A percentile compares a stretch with the other conserved stretches of the same genome.
Evolutionary conservation across 805 yeast species (phyloP).

Genomic region (Myxozyma nipponensis): DNA sequence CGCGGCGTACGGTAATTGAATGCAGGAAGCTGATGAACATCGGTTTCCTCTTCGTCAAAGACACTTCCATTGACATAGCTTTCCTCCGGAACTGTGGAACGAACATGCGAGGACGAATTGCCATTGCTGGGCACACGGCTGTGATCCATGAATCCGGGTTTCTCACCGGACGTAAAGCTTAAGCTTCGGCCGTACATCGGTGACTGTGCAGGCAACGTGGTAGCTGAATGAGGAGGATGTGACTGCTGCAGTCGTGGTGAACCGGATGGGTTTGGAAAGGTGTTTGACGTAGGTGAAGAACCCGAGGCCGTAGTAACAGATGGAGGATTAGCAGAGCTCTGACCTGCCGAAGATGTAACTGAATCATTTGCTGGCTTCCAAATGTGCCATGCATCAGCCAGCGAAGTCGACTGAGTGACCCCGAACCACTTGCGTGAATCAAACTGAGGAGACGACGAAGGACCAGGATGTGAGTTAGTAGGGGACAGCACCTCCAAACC

Average conservation of each 20-base stretch:
- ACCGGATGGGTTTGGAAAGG: not conserved
- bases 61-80: constrained; percentile 1
- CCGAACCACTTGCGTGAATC: constrained; percentile 20
- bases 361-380: not conserved
- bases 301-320: not conserved
- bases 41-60: constrained; percentile 18
- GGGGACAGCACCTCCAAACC: constrained; percentile 14
- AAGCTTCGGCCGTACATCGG: not conserved
- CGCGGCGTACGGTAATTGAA: constrained; percentile 1
- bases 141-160: not conserved
- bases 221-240: not conserved
- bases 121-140: not conserved
- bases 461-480: constrained; percentile 20
- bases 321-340: not conserved
- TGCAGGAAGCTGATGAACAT: not conserved
- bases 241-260: not conserved
- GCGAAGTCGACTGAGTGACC: not conserved
- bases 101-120: not conserved
- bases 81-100: constrained; percentile 6
- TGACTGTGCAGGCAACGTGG: not conserved
- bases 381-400: not conserved
- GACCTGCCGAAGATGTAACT: not conserved
- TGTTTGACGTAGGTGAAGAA: not conserved
- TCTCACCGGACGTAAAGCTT: constrained; percentile 2
- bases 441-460: constrained; percentile 6